Evolutionary conservation across 1,284 basidiomycete genomes (phyloP).

Genomic region (Coriolopsis trogii): DNA sequence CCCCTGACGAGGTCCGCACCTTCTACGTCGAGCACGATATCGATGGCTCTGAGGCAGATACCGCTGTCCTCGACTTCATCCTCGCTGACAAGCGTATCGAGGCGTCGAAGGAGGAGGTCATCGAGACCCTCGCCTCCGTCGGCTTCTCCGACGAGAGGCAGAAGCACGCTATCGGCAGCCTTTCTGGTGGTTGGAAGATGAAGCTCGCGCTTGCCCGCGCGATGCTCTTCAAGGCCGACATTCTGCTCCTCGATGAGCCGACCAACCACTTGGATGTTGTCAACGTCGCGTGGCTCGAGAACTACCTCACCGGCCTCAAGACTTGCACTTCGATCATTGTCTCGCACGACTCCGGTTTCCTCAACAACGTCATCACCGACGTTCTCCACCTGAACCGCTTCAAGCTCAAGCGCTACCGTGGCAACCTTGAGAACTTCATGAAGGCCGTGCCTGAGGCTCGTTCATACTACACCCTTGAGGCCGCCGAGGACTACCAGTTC

Average conservation of each 20-base stretch:
- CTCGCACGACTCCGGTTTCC: slow-evolving; percentile 98
- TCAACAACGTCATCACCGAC: slow-evolving; percentile 99
- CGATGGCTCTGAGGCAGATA: slow-evolving; percentile 93
- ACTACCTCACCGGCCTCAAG: slow-evolving; percentile 88
- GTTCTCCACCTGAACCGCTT: slow-evolving; percentile 99
- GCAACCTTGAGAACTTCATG: slow-evolving; percentile 97
- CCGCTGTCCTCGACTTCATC: slow-evolving; percentile 90
- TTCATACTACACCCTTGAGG: slow-evolving; percentile 96
- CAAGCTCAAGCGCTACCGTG: slow-evolving; percentile 97
- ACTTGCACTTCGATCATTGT: slow-evolving; percentile 97
- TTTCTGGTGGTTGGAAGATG: slow-evolving; percentile 99
- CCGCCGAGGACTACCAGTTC: slow-evolving; percentile 95
- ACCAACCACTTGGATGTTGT: slow-evolving; percentile 98
- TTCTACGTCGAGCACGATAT: slow-evolving; percentile 99
- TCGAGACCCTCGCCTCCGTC: slow-evolving; percentile 85
- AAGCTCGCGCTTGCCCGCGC: slow-evolving; percentile 98
- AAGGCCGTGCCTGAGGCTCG: slow-evolving; percentile 96
- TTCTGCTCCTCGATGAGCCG: slow-evolving; percentile 95
- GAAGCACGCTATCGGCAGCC: slow-evolving; percentile 81
- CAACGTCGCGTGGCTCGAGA: slow-evolving; percentile 97
- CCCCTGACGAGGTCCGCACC: slow-evolving; percentile 93
- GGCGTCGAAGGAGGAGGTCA: slow-evolving; percentile 71
- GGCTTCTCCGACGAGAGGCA: slow-evolving; percentile 92
- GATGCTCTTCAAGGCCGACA: slow-evolving; percentile 99
- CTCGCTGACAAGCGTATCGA: slow-evolving; percentile 85